phyloP scores from a whole-genome alignment of 768 basidiomycete genomes.

The Tephrocybe sp. region DNA sequence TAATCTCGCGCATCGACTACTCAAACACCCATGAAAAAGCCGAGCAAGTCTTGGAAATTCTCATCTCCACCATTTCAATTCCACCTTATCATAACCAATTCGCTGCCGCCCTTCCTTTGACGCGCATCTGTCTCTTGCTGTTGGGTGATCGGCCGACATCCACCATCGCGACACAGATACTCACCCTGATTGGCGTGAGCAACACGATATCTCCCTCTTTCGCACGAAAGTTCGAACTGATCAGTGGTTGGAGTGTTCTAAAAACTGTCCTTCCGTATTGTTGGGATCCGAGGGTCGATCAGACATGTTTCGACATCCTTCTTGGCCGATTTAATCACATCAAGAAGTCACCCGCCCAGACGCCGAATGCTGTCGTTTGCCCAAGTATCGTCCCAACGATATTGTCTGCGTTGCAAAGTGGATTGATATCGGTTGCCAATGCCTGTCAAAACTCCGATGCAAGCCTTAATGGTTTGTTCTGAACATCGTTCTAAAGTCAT shows the following conservation, averaged over 20 bases:
- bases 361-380: slow-evolving; percentile 44
- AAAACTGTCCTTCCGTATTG: slow-evolving; percentile 61
- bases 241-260: slow-evolving; percentile 80
- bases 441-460: slow-evolving; percentile 29
- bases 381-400: slow-evolving; percentile 73
- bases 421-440: slow-evolving; percentile 41
- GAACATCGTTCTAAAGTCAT: not conserved
- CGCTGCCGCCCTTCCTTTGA: slow-evolving; percentile 67
- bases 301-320: slow-evolving; percentile 66
- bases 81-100: slow-evolving; percentile 67
- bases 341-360: slow-evolving; percentile 20
- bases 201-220: slow-evolving; percentile 59
- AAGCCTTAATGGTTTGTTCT: slow-evolving; percentile 23
- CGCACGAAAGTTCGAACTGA: slow-evolving; percentile 77
- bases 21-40: slow-evolving; percentile 53
- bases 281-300: slow-evolving; percentile 71
- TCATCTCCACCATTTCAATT: slow-evolving; percentile 60
- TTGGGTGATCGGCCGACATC: slow-evolving; percentile 74
- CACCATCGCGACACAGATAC: slow-evolving; percentile 53
- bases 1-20: slow-evolving; percentile 54
- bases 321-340: slow-evolving; percentile 41
- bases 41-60: slow-evolving; percentile 60
- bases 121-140: slow-evolving; percentile 76
- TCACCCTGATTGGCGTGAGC: slow-evolving; percentile 57
- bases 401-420: slow-evolving; percentile 61